Conservation (phyloP, 148 eudicot species). For the Rhododendron ferrugineum region DNA sequence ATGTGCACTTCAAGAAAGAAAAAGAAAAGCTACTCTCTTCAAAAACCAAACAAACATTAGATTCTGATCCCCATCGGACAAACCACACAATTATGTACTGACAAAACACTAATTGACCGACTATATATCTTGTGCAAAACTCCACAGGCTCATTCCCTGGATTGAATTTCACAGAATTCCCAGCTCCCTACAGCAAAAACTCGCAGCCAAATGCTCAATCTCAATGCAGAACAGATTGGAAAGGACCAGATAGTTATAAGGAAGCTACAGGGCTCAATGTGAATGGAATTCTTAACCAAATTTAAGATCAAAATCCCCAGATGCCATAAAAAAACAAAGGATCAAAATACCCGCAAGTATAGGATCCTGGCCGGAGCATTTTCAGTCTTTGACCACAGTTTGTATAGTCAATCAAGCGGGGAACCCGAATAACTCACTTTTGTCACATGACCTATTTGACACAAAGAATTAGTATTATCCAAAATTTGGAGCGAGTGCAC, state of each 20-base stretch:
- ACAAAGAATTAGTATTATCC: not conserved
- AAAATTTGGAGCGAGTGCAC: not conserved
- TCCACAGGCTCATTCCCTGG: not conserved
- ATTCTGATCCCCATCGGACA: no score
- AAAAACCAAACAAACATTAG: no score
- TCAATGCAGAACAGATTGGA: not conserved
- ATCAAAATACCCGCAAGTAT: not conserved
- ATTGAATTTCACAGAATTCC: not conserved
- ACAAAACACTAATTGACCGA: not conserved
- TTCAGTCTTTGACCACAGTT: not conserved
- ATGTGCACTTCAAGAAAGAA: no score
- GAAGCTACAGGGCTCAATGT: not conserved
- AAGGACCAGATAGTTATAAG: not conserved
- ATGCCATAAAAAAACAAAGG: not conserved
- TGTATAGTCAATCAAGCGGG: not conserved
- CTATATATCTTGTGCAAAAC: not conserved
- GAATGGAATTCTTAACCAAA: not conserved
- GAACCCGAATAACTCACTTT: not conserved
- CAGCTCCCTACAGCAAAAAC: not conserved
- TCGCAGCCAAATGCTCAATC: not conserved
- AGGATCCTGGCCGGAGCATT: not conserved
- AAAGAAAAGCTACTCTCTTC: no score
- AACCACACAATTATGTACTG: no score
- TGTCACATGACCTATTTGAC: not conserved
- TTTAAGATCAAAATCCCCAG: not conserved